Base-by-base conservation (phyloP, 768 basidiomycete species). In the Rhodosporidiobolus odoratus region DNA sequence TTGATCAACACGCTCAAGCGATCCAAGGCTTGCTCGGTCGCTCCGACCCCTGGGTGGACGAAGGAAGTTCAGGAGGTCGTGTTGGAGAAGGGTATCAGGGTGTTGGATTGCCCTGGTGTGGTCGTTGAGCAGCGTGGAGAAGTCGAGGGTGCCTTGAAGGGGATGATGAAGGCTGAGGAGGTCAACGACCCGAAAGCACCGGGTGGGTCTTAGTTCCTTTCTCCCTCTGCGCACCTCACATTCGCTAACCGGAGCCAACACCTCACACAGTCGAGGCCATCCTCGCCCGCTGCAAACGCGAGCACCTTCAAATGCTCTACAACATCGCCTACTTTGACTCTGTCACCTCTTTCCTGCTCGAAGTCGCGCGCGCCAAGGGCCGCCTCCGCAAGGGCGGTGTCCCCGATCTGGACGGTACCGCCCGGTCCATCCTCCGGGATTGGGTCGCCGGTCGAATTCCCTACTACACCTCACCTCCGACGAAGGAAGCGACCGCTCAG, bases 81-180 rank as follows among this genome's bases (percentile, higher is more conserved):
- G 71, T 83, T 99, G 6, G 95, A 98, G 79, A 90, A 92, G 53
- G 92, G 93, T 1, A 84, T 99, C 77, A 87, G 88, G 65, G 88
- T 98, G 43, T 84, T 98, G 10, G 96, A 98, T 80, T 97, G 93
- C 45, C 95, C 96, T 1, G 96, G 95, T 70, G 92, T 98, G n/a
- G 90, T 99, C 3, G 91, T 96, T 75, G 83, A 58, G 58, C 69
- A 74, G 69, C 75, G 76, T 19, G 77, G 76, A 17, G 80, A 78
- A 69, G 66, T 75, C 57, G 76, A 78, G 65, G 78, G 66, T 38
- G 79, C 76, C 19, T 43, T 75, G 47, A 69, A 68, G 61, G 70
- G 74, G 7, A 69, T 69, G 71, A n/a, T 71, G 68, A 71, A 68
- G 64, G 50, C 92, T 4, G 95, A 96, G 78, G 87, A 92, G 72